Base-by-base conservation (phyloP, 805 yeast species). In the Saturnispora kantuleensis region DNA sequence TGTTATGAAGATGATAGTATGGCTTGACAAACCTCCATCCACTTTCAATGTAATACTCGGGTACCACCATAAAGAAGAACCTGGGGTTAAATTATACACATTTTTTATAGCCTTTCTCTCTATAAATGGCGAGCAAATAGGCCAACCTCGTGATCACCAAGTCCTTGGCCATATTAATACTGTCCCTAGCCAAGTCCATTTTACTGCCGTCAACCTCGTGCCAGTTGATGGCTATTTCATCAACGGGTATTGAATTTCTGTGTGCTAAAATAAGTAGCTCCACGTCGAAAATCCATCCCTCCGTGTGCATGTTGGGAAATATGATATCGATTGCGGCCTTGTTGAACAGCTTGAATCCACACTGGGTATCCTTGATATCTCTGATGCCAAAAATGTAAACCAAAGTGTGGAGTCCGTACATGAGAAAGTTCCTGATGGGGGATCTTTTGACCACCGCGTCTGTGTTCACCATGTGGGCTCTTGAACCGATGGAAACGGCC, bases 241-340 rank as follows among this genome's bases (percentile, higher is more conserved):
- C 67, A 39, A 89, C 71, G 3, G 74, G 71, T 34, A 90, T 79
- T 0, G 64, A 54, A 59, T 86, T 86, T 50, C 84, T 69, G 52
- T 77, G 75, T 1, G 89, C 96, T 47, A 93, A 67, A 44, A 93
- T 75, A 52, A 93, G 69, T 12, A 90, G 76, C 66, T 93, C 98
- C 30, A 93, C 97, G 59, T 93, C 98, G 64, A 93, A 93, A 32
- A 93, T 93, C 98, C 98, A 93, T 42, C 97, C 81, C 63, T 93
- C 98, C 10, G 95, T 90, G 62, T 90, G 97, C 84, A 93, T 76
- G 52, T 74, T 79, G 2, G 97, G 96, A 62, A 88, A 87, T 36
- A 93, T 84, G 43, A 56, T 56, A 13, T 55, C 57, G 18, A 81
- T 74, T 0, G 96, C 82, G 8, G 70, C 66, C 48, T 79, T 74